Percentiles rank a stretch among this genome's conserved stretches.
Evolutionary conservation across 495 filamentous ascomycete species (phyloP).

Genomic region (Penicillium ucsense): DNA sequence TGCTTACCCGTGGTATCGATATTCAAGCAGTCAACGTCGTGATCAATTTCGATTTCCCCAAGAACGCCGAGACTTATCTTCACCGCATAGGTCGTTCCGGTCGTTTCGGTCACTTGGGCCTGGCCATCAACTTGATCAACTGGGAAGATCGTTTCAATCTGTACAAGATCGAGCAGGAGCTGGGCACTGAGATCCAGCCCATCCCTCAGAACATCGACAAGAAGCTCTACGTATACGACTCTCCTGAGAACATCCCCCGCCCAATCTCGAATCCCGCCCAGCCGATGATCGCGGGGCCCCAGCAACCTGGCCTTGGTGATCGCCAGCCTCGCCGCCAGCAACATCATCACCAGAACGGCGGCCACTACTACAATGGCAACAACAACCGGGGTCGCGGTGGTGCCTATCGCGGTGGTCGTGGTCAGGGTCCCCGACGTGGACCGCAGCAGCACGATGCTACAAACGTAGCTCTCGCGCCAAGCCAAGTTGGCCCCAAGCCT

Average conservation of each 20-base stretch:
- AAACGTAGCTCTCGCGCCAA: constrained; percentile 17
- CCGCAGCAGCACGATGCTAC: constrained; percentile 23
- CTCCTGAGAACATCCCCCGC: constrained; percentile 85
- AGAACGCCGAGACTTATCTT: constrained; percentile 98
- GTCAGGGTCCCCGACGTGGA: constrained; percentile 36
- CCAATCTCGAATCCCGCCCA: constrained; percentile 47
- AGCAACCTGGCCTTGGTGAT: constrained; percentile 19
- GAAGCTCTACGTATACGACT: constrained; percentile 95
- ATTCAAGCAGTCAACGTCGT: constrained; percentile 99
- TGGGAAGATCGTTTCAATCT: constrained; percentile 99
- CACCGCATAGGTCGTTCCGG: constrained; percentile 97
- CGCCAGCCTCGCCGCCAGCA: constrained; percentile 29
- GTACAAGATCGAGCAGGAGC: constrained; percentile 95
- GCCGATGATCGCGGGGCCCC: constrained; percentile 11
- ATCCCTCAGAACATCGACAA: constrained; percentile 95
- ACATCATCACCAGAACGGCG: constrained; percentile 26
- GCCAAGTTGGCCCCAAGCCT: constrained; percentile 22
- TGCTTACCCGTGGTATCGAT: constrained; percentile 96
- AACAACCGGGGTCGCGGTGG: constrained; percentile 25
- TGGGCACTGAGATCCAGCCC: constrained; percentile 93
- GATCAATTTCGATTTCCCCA: constrained; percentile 99
- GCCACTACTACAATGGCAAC: constrained; percentile 20
- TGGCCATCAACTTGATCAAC: constrained; percentile 98
- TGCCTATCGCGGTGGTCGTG: constrained; percentile 34
- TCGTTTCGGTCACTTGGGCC: constrained; percentile 90